phyloP scores from a whole-genome alignment of 805 yeast species.

The Wickerhamiella australiensis region DNA sequence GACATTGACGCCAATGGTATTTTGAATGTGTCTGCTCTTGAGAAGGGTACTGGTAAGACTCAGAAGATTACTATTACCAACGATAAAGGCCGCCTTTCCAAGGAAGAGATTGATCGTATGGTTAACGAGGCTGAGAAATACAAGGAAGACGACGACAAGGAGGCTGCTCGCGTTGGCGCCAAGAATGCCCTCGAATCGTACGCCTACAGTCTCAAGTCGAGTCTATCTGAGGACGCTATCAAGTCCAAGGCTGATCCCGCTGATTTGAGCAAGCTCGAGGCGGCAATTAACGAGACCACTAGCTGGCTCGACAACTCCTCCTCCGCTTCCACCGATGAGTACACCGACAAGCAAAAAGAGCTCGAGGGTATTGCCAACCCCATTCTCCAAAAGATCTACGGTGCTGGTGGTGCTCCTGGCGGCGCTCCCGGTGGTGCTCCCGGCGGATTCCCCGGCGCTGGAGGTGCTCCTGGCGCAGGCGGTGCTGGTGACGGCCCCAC shows the following conservation, averaged over 20 bases:
- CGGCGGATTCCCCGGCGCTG: slow-evolving; percentile 58
- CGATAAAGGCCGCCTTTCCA: slow-evolving; percentile 96
- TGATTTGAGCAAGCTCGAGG: slow-evolving; percentile 24
- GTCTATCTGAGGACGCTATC: slow-evolving; percentile 60
- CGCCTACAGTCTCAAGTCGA: slow-evolving; percentile 83
- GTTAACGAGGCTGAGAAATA: slow-evolving; percentile 94
- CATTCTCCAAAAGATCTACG: slow-evolving; percentile 76
- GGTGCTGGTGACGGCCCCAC: slow-evolving; percentile 48
- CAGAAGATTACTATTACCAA: slow-evolving; percentile 95
- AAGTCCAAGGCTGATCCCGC: slow-evolving; percentile 46
- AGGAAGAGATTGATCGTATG: slow-evolving; percentile 97
- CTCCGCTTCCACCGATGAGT: slow-evolving; percentile 88
- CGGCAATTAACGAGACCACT: slow-evolving; percentile 25
- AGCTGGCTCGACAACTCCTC: slow-evolving; percentile 85
- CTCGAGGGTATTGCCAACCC: slow-evolving; percentile 78
- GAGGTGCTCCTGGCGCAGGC: slow-evolving; percentile 42
- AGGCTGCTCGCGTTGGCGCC: slow-evolving; percentile 82
- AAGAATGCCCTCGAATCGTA: slow-evolving; percentile 94
- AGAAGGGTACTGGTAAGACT: slow-evolving; percentile 97
- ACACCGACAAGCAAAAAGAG: slow-evolving; percentile 79
- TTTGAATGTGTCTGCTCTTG: slow-evolving; percentile 89
- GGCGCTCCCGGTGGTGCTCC: slow-evolving; percentile 47
- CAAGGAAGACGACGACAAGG: slow-evolving; percentile 93
- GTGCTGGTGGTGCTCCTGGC: slow-evolving; percentile 50
- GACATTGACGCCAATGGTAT: slow-evolving; percentile 97